Percentiles rank a stretch among this genome's conserved stretches.
These are phyloP conservation scores for Apiospora marii DNA, from an alignment of 2,329 filamentous ascomycete species.

Conservation along the genomic window DNA sequence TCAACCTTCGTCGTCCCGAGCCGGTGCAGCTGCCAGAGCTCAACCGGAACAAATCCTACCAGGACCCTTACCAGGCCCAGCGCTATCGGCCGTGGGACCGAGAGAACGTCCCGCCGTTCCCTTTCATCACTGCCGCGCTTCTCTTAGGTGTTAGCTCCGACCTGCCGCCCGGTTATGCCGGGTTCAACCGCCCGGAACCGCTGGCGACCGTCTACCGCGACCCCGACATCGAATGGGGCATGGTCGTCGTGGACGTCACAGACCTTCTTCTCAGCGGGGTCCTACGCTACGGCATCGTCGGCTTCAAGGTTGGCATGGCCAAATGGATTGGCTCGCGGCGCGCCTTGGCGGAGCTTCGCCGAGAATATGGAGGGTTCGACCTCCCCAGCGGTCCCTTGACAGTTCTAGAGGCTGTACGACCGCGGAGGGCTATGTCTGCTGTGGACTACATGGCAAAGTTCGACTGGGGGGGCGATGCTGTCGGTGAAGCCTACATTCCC, in stretches of 20 bases:
- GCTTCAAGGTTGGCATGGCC: constrained; percentile 30
- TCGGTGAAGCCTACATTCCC: background rate
- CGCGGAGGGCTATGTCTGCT: constrained; percentile 30
- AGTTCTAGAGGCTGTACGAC: constrained; percentile 29
- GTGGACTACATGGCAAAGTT: constrained; percentile 33
- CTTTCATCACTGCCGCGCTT: constrained; percentile 33
- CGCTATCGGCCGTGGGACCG: constrained; percentile 31
- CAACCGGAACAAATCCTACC: background rate
- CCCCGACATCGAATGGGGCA: constrained; percentile 33
- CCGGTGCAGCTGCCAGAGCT: constrained; percentile 24
- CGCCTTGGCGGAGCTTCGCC: background rate
- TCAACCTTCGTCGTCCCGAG: background rate
- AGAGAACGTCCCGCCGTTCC: constrained; percentile 29
- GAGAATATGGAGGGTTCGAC: background rate
- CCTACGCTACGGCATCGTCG: constrained; percentile 34
- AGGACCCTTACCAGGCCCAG: background rate
- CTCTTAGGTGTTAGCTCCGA: constrained; percentile 32
- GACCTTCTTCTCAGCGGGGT: constrained; percentile 22
- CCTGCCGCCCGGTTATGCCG: constrained; percentile 22
- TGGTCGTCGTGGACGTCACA: constrained; percentile 35
- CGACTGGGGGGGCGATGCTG: constrained; percentile 23
- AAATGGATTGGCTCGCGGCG: constrained; percentile 22
- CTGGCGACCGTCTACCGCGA: constrained; percentile 35
- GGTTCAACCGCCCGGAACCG: constrained; percentile 30
- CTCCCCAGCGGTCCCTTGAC: constrained; percentile 19